Evolutionary conservation across 129 eudicot species (phyloP).

Genomic region (Logfia minima): DNA sequence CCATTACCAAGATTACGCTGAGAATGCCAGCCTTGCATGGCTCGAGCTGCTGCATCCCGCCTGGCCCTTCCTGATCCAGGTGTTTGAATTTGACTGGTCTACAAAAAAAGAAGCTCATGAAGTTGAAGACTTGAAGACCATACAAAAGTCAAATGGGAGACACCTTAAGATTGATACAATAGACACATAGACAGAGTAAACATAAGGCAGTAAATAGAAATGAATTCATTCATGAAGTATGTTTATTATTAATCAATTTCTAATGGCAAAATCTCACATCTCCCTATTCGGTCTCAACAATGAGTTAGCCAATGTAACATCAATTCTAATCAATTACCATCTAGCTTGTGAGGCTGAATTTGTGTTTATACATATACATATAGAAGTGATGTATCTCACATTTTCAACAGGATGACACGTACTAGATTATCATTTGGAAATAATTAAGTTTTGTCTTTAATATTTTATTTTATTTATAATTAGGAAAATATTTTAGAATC

Average conservation of each 20-base stretch:
- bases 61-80: slow-evolving; percentile 93
- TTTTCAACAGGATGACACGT: too few relatives aligned
- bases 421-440: too few relatives aligned
- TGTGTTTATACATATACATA: background rate
- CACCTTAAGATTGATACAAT: background rate
- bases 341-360: background rate
- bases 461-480: too few relatives aligned
- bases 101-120: slow-evolving; percentile 22
- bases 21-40: slow-evolving; percentile 99
- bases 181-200: background rate
- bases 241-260: background rate
- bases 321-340: background rate
- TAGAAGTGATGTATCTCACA: background rate
- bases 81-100: slow-evolving; percentile 58
- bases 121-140: background rate
- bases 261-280: background rate
- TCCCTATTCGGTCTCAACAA: too few relatives aligned
- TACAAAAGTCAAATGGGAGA: background rate
- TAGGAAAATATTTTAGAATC: too few relatives aligned
- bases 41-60: slow-evolving; percentile 97
- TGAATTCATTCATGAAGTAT: background rate
- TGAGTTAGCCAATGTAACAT: background rate
- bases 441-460: too few relatives aligned
- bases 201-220: background rate
- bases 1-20: slow-evolving; percentile 86